phyloP scores from a whole-genome alignment of 768 basidiomycete species.

The Termitomyces sp. region DNA sequence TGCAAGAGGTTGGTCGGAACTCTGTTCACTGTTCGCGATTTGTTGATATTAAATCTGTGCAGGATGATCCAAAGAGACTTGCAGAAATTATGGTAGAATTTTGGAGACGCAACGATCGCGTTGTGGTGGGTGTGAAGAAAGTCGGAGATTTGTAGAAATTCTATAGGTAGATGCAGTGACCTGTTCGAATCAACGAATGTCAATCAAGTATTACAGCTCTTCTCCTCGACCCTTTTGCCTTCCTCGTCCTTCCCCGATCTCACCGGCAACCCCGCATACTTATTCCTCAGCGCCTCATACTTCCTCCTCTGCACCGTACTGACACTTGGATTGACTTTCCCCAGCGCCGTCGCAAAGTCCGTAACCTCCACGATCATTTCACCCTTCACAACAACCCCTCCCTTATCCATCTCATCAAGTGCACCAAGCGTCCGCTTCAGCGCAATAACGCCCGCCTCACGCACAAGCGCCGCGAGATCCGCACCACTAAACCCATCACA shows the following conservation, averaged over 20 bases:
- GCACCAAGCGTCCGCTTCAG: constrained; percentile 66
- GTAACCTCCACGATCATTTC: constrained; percentile 42
- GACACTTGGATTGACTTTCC: constrained; percentile 87
- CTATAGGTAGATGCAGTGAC: neutral
- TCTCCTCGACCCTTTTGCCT: constrained; percentile 28
- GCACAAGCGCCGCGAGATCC: constrained; percentile 81
- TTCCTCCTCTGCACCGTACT: constrained; percentile 72
- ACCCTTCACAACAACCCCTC: constrained; percentile 10
- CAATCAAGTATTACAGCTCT: neutral
- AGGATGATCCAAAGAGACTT: constrained; percentile 84
- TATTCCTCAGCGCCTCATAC: constrained; percentile 77
- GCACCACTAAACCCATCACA: constrained; percentile 93
- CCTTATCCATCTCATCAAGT: constrained; percentile 56
- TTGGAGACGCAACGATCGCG: constrained; percentile 84
- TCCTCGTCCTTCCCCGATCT: constrained; percentile 42
- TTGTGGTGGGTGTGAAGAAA: constrained; percentile 57
- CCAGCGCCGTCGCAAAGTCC: constrained; percentile 74
- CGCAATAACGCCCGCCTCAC: constrained; percentile 89
- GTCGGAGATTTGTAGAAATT: constrained; percentile 38
- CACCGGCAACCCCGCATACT: constrained; percentile 79
- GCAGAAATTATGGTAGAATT: constrained; percentile 85
- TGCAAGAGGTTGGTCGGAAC: constrained; percentile 78
- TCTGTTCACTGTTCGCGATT: constrained; percentile 1
- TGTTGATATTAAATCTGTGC: constrained; percentile 4
- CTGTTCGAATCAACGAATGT: neutral